Percentiles rank a stretch among this genome's conserved stretches.
phyloP scores from a whole-genome alignment of 768 basidiomycete species.

The Russula brevipes region DNA sequence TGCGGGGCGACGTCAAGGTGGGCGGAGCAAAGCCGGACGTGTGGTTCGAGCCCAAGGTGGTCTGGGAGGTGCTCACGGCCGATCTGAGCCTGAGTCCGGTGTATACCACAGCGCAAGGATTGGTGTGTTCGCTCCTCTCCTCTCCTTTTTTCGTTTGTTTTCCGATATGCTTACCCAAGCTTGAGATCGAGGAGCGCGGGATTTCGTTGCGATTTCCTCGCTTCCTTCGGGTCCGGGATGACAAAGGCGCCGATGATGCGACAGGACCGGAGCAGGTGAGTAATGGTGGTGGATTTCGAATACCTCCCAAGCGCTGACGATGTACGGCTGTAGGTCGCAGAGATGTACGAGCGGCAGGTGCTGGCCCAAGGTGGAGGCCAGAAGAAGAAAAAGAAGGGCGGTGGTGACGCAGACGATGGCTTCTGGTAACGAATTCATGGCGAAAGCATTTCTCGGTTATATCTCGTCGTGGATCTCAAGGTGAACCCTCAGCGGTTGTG shows the following conservation, averaged over 20 bases:
- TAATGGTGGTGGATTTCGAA: slow-evolving; percentile 1
- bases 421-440: slow-evolving; percentile 55
- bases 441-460: slow-evolving; percentile 1
- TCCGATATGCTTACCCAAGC: slow-evolving; percentile 13
- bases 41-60: slow-evolving; percentile 95
- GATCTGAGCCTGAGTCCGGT: slow-evolving; percentile 95
- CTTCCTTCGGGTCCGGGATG: slow-evolving; percentile 87
- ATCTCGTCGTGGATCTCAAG: slow-evolving; percentile 7
- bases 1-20: slow-evolving; percentile 77
- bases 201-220: slow-evolving; percentile 96
- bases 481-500: neutral
- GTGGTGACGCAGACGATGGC: slow-evolving; percentile 62
- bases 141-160: neutral
- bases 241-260: slow-evolving; percentile 88
- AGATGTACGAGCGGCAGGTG: slow-evolving; percentile 89
- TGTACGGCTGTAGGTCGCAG: slow-evolving; percentile 58
- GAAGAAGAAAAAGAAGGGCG: slow-evolving; percentile 65
- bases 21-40: slow-evolving; percentile 95
- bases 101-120: slow-evolving; percentile 89
- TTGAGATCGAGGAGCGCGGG: slow-evolving; percentile 78
- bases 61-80: slow-evolving; percentile 98
- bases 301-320: slow-evolving; percentile 6
- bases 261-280: slow-evolving; percentile 88
- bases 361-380: slow-evolving; percentile 69
- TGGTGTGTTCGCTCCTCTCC: slow-evolving; percentile 49